Base-by-base conservation (phyloP, 805 yeast genomes). In the Pichia cephalocereana region DNA sequence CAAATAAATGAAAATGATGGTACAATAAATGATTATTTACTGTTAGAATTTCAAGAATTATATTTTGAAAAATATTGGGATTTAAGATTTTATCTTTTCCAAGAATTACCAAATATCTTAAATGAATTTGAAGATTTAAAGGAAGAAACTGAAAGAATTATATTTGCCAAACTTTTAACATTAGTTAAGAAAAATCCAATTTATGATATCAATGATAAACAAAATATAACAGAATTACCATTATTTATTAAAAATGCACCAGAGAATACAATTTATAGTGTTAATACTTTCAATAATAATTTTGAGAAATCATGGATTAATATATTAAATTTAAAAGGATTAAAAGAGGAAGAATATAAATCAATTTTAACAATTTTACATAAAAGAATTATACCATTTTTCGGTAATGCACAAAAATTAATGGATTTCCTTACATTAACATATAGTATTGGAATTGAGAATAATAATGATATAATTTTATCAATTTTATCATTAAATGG, bases 401-500 rank as follows among this genome's bases (percentile, higher is more conserved):
- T 88, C 74, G 74, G 77, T 41, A 82, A 80, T 54, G 96, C 98
- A 8, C 84, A 86, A 40, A 73, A 77, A 52, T 68, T 93, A 42
- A 90, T 93, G 96, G 99, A 91, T 68, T 93, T 91, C 62, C 70
- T 91, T 51, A 88, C 96, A 0, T 95, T 86, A 52, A 82, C 95
- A 3, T 90, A 88, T 61, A 74, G 85, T 54, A 46, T 56, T 23
- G 69, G 69, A 40, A 70, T 59, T 53, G 61, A 60, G 15, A 46
- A 56, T 4, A 23, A 30, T 12, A 57, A 57, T 30, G 71, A 69
- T 40, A 51, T 61, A 15, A 50, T 62, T 17, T 56, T 60, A 39
- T 72, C 58, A 70, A 77, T 91, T 41, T 68, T 93, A 46, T 83
- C 98, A 2, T 72, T 91, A 57, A 91, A 89, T 64, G 95, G 96